Conservation (phyloP, 148 eudicot species). For the Euryodendron excelsum region DNA sequence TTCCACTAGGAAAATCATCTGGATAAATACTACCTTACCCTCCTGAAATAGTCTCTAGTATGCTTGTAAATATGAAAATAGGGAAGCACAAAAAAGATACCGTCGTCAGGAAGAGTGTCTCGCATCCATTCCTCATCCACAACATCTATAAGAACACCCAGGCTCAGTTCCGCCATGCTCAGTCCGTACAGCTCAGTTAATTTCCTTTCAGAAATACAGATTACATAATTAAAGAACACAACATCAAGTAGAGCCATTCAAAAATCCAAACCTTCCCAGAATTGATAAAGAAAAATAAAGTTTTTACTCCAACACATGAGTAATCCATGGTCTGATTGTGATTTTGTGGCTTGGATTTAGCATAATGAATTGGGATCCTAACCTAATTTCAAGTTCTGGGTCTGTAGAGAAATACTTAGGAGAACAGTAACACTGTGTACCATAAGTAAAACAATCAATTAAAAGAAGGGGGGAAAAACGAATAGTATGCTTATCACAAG, state of each 20-base stretch:
- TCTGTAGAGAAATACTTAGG: neutral
- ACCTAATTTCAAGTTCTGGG: neutral
- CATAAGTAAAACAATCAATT: neutral
- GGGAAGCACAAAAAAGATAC: constrained; percentile 19
- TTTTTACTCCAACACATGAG: neutral
- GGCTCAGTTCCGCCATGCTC: constrained; percentile 61
- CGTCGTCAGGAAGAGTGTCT: constrained; percentile 85
- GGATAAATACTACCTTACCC: too few relatives aligned
- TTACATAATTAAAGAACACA: too few relatives aligned
- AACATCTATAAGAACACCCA: constrained; percentile 72
- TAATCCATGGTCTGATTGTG: neutral
- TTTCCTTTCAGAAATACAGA: neutral
- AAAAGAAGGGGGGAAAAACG: neutral
- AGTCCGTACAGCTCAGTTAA: neutral
- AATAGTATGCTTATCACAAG: neutral
- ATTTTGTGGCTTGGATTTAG: neutral
- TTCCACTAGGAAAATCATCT: neutral
- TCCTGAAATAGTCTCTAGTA: neutral
- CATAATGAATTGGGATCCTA: neutral
- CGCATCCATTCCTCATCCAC: constrained; percentile 98
- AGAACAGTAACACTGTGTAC: too few relatives aligned
- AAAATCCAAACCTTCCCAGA: neutral
- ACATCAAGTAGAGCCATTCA: too few relatives aligned
- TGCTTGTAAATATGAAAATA: neutral
- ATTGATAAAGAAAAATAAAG: neutral